Conservation (phyloP, 768 basidiomycete species). For the Leccinum sublutescens region DNA sequence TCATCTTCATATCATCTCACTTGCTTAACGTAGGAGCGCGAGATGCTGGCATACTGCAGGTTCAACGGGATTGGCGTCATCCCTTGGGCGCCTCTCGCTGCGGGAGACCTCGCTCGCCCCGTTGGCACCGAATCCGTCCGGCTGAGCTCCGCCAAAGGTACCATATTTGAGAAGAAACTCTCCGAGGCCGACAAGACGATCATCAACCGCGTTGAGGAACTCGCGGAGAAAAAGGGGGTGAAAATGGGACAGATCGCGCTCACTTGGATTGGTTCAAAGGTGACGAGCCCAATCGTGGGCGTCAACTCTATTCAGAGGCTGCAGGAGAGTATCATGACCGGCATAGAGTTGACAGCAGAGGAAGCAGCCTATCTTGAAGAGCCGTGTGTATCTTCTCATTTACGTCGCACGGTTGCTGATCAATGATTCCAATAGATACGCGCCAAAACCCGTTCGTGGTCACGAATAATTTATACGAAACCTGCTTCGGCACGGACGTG, state of each 20-base stretch:
- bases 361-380: slow-evolving; percentile 29
- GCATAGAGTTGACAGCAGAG: slow-evolving; percentile 26
- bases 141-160: slow-evolving; percentile 29
- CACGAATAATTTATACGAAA: slow-evolving; percentile 4
- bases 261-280: slow-evolving; percentile 42
- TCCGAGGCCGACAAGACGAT: slow-evolving; percentile 35
- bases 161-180: slow-evolving; percentile 21
- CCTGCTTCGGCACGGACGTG: background rate
- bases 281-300: slow-evolving; percentile 46
- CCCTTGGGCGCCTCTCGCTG: slow-evolving; percentile 46
- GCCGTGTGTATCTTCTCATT: slow-evolving; percentile 18
- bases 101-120: slow-evolving; percentile 40
- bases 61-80: slow-evolving; percentile 51
- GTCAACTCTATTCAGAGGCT: slow-evolving; percentile 35
- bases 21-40: slow-evolving; percentile 37
- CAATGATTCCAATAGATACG: slow-evolving; percentile 14
- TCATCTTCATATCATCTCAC: background rate
- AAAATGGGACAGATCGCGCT: slow-evolving; percentile 48
- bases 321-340: slow-evolving; percentile 28
- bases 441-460: slow-evolving; percentile 19
- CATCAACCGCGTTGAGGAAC: slow-evolving; percentile 40
- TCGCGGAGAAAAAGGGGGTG: slow-evolving; percentile 39
- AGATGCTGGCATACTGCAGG: slow-evolving; percentile 45
- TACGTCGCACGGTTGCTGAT: background rate
- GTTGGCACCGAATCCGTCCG: slow-evolving; percentile 29